These are phyloP conservation scores for Inosperma sp. DNA, from an alignment of 768 basidiomycete genomes.

Conservation along the genomic window DNA sequence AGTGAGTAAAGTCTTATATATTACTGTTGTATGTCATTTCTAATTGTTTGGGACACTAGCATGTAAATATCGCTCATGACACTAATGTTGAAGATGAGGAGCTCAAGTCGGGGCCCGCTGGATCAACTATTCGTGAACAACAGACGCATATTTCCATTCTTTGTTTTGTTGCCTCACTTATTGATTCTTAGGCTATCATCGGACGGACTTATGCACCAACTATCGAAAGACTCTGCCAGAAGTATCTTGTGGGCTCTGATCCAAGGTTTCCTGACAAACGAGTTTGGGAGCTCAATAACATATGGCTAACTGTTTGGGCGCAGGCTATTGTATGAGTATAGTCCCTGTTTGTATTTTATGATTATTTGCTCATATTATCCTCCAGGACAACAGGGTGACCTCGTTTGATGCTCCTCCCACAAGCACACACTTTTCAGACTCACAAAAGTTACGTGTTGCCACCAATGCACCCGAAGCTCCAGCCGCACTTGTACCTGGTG, in stretches of 20 bases:
- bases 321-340: no score
- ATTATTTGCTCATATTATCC: neutral
- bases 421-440: neutral
- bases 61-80: no score
- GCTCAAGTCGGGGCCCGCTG: neutral
- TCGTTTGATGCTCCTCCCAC: neutral
- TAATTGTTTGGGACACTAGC: neutral
- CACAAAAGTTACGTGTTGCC: neutral
- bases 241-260: neutral
- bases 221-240: neutral
- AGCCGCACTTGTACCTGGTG: neutral
- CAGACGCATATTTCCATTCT: neutral
- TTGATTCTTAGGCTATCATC: neutral
- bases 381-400: neutral
- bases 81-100: neutral
- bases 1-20: neutral
- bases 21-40: neutral
- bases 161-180: neutral
- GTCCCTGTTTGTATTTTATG: no score
- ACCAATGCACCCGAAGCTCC: neutral
- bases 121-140: neutral
- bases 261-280: neutral
- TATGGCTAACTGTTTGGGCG: neutral
- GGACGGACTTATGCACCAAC: neutral
- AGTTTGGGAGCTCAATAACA: neutral